Evolutionary conservation across 192 early-diverging fungal species (phyloP).

Genomic region (Phycomyces blakesleeanus): DNA sequence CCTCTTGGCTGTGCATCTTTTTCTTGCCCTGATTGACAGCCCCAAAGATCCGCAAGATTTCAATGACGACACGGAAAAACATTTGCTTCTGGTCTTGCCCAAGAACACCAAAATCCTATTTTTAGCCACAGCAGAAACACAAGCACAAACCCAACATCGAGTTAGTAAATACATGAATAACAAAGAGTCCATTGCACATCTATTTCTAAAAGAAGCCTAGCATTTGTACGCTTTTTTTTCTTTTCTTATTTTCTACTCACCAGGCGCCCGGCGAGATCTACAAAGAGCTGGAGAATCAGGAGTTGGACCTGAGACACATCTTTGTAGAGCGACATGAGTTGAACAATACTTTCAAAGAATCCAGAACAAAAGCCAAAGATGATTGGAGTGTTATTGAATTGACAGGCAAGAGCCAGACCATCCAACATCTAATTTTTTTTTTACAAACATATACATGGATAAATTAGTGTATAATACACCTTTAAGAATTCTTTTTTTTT

Average conservation of each 20-base stretch:
- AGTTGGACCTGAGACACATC: conserved; percentile 61
- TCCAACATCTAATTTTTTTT: conserved; percentile 61
- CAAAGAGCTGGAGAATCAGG: conserved; percentile 56
- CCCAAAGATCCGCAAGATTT: conserved; percentile 55
- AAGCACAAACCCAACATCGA: no score
- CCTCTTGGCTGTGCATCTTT: conserved; percentile 37
- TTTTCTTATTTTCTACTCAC: no score
- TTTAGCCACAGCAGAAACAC: not conserved
- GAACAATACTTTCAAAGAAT: conserved; percentile 60
- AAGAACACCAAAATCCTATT: conserved; percentile 38
- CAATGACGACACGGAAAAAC: conserved; percentile 43
- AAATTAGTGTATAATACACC: not conserved
- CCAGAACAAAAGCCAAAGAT: conserved; percentile 53
- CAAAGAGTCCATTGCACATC: no score
- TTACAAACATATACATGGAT: not conserved
- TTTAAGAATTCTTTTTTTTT: not conserved
- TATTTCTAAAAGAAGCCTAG: no score
- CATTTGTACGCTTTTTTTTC: no score
- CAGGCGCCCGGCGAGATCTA: conserved; percentile 47
- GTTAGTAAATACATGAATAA: no score
- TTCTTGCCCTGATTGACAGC: conserved; percentile 47
- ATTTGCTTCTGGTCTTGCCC: conserved; percentile 42
- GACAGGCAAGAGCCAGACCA: conserved; percentile 65
- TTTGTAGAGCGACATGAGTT: conserved; percentile 65
- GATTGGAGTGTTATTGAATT: conserved; percentile 55